Percentiles rank a stretch among this genome's conserved stretches.
Evolutionary conservation across 495 filamentous ascomycete genomes (phyloP).

Genomic region (Niebla homalea): DNA sequence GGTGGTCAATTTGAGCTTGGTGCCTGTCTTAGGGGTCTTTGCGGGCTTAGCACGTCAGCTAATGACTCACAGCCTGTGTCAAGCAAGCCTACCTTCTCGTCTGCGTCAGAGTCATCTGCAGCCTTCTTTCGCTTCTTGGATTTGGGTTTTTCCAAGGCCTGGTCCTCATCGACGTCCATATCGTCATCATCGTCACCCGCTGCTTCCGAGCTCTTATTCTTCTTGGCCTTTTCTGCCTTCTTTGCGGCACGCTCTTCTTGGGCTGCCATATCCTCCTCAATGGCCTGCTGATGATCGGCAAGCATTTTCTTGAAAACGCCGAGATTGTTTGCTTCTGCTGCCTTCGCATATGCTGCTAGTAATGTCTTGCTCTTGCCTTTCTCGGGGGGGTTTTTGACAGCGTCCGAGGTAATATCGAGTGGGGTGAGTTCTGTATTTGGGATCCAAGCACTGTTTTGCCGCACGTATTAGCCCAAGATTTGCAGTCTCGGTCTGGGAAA

Average conservation of each 20-base stretch:
- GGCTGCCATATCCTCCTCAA: slow-evolving; percentile 50
- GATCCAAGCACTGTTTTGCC: slow-evolving; percentile 58
- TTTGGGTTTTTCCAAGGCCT: slow-evolving; percentile 39
- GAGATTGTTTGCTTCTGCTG: slow-evolving; percentile 55
- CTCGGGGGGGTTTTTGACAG: slow-evolving; percentile 47
- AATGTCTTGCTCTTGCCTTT: slow-evolving; percentile 65
- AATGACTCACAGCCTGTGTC: not conserved
- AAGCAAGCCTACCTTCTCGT: slow-evolving; percentile 42
- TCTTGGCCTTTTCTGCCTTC: slow-evolving; percentile 31
- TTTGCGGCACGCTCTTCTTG: slow-evolving; percentile 46
- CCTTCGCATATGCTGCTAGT: slow-evolving; percentile 57
- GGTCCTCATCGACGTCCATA: slow-evolving; percentile 48
- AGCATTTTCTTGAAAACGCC: slow-evolving; percentile 67
- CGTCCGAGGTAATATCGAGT: slow-evolving; percentile 44
- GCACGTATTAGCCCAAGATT: not conserved
- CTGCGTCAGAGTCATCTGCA: slow-evolving; percentile 50
- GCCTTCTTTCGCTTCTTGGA: slow-evolving; percentile 60
- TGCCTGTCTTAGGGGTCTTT: slow-evolving; percentile 48
- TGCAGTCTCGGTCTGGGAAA: no score
- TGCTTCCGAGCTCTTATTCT: slow-evolving; percentile 46
- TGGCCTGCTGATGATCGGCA: slow-evolving; percentile 40
- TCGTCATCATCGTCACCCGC: slow-evolving; percentile 53
- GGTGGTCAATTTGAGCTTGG: slow-evolving; percentile 41
- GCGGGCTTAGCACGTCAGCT: slow-evolving; percentile 25
- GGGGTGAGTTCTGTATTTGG: slow-evolving; percentile 64